These are phyloP conservation scores for Mycena floridula DNA, from an alignment of 768 basidiomycete species.

Conservation along the genomic window DNA sequence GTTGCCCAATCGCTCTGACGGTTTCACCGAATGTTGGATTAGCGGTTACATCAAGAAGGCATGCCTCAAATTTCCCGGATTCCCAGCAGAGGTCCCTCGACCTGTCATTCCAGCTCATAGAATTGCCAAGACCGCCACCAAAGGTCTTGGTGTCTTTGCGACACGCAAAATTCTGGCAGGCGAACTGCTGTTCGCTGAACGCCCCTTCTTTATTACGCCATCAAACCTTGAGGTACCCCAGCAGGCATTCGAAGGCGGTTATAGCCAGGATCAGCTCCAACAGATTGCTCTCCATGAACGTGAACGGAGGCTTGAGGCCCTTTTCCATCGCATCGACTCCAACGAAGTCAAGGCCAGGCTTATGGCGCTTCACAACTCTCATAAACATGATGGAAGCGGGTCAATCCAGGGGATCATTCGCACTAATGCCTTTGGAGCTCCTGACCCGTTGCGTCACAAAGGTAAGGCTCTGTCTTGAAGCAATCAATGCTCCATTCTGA, in stretches of 20 bases:
- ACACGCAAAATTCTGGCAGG: conserved; percentile 5
- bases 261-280: not conserved
- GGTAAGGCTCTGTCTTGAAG: not conserved
- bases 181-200: conserved; percentile 8
- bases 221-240: not conserved
- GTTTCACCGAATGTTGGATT: conserved; percentile 1
- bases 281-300: conserved; percentile 1
- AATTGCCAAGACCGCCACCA: not conserved
- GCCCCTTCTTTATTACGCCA: conserved; percentile 6
- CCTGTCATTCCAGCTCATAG: not conserved
- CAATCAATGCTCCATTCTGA: not conserved
- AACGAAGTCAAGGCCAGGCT: conserved; percentile 16
- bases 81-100: not conserved
- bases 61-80: not conserved
- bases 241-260: not conserved
- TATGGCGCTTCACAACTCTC: conserved; percentile 19
- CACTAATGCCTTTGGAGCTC: conserved; percentile 20
- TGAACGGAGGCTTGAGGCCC: conserved; percentile 7
- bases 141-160: conserved; percentile 11
- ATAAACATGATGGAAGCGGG: conserved; percentile 24
- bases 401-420: conserved; percentile 20
- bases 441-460: not conserved
- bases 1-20: not conserved
- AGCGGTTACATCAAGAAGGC: not conserved
- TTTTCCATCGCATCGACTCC: conserved; percentile 15